These are phyloP conservation scores for Heterococcus sp. DNA, from an alignment of 108 stramenopile species.

Conservation along the genomic window DNA sequence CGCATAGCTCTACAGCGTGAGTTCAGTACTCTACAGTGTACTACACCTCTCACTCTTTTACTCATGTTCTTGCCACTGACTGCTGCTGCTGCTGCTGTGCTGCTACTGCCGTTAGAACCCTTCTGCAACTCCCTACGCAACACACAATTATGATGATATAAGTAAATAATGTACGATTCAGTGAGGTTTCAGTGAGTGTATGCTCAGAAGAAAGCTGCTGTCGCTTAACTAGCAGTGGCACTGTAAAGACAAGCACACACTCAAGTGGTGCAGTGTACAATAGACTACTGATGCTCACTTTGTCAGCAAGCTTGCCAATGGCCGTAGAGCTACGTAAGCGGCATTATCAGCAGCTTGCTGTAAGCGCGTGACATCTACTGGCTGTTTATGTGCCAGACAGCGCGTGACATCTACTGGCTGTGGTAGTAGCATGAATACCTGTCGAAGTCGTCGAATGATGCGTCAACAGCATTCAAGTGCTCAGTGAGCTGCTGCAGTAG, in stretches of 20 bases:
- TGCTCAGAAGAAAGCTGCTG: too few relatives aligned
- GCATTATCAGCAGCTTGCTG: slow-evolving; percentile 13
- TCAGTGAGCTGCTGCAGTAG: slow-evolving; percentile 49
- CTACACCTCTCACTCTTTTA: neutral
- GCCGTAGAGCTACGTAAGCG: neutral
- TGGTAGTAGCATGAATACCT: neutral
- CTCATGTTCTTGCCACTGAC: neutral
- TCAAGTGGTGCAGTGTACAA: too few relatives aligned
- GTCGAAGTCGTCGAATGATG: neutral
- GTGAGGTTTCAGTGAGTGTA: too few relatives aligned
- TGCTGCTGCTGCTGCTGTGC: too few relatives aligned
- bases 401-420: neutral
- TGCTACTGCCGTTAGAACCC: too few relatives aligned
- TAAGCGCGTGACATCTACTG: slow-evolving; percentile 18
- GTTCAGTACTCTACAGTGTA: neutral
- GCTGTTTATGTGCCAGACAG: slow-evolving; percentile 11
- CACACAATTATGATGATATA: too few relatives aligned
- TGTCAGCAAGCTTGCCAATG: neutral
- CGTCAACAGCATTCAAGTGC: slow-evolving; percentile 1
- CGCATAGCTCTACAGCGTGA: neutral
- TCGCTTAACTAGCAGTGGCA: too few relatives aligned
- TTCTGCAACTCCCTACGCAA: too few relatives aligned
- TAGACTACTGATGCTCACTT: too few relatives aligned
- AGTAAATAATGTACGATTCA: too few relatives aligned
- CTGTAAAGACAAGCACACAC: too few relatives aligned